Conservation (phyloP, 2,329 filamentous ascomycete genomes). For the Sclerotiophoma versabilis region DNA sequence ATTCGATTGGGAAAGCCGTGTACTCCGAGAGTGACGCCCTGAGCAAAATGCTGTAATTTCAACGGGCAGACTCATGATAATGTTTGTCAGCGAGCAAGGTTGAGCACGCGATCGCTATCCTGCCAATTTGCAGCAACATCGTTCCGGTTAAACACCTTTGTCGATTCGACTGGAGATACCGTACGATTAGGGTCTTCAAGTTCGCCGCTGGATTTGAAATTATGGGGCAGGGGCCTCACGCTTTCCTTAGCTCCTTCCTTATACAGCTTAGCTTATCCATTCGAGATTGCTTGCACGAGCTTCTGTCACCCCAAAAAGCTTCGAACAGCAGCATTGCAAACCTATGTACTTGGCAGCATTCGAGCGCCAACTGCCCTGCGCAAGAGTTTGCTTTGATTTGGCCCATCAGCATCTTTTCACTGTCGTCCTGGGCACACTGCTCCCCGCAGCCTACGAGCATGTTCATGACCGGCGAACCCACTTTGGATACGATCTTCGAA, state of each 20-base stretch:
- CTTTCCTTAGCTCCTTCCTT: constrained; percentile 10
- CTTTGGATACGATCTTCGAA: constrained; percentile 11
- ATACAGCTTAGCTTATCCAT: background rate
- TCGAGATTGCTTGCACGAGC: constrained; percentile 13
- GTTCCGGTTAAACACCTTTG: constrained; percentile 1
- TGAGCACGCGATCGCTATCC: constrained; percentile 5
- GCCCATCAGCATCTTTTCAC: background rate
- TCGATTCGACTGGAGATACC: constrained; percentile 13
- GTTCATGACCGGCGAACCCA: background rate
- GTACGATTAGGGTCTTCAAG: background rate
- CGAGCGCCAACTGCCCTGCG: background rate
- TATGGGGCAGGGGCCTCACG: background rate
- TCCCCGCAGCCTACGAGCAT: background rate
- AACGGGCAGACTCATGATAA: too few species aligned
- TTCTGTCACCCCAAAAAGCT: constrained; percentile 10
- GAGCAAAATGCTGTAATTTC: too few species aligned
- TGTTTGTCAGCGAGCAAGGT: too few species aligned
- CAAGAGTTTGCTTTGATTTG: background rate
- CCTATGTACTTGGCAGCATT: background rate
- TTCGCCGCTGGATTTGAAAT: background rate
- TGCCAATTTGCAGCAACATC: constrained; percentile 5
- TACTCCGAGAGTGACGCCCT: too few species aligned
- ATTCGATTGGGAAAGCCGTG: too few species aligned
- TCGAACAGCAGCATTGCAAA: background rate
- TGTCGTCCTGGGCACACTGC: background rate